These are phyloP conservation scores for Chloropicon primus DNA, from an alignment of 139 green algal species.

Conservation along the genomic window DNA sequence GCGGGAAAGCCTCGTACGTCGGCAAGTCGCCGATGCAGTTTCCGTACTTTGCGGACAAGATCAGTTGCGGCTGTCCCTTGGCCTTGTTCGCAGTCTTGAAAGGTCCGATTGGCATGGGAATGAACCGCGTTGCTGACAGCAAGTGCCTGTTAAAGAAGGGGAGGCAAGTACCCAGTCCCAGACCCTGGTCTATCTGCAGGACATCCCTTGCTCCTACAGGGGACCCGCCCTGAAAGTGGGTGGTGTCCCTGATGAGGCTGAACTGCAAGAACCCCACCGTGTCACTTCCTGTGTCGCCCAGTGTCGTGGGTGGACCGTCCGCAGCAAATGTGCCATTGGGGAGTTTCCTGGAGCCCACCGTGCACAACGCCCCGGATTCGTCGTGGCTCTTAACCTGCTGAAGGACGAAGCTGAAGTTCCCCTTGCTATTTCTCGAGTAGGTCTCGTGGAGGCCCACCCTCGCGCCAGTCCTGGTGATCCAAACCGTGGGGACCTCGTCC, in stretches of 20 bases:
- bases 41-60: slow-evolving; percentile 51
- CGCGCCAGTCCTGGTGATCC: slow-evolving; percentile 73
- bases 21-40: slow-evolving; percentile 78
- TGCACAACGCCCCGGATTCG: slow-evolving; percentile 39
- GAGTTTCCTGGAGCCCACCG: slow-evolving; percentile 8
- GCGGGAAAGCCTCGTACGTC: slow-evolving; percentile 81
- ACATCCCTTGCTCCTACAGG: slow-evolving; percentile 57
- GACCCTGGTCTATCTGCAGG: slow-evolving; percentile 64
- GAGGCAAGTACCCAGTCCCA: slow-evolving; percentile 41
- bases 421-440: slow-evolving; percentile 35
- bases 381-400: slow-evolving; percentile 60
- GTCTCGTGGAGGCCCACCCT: slow-evolving; percentile 53
- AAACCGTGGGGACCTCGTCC: slow-evolving; percentile 81
- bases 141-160: slow-evolving; percentile 62
- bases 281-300: slow-evolving; percentile 63
- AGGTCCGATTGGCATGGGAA: slow-evolving; percentile 12
- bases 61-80: slow-evolving; percentile 16
- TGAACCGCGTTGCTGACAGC: slow-evolving; percentile 30
- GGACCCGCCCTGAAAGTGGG: slow-evolving; percentile 50
- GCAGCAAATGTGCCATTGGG: slow-evolving; percentile 7
- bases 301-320: slow-evolving; percentile 76
- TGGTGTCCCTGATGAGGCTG: slow-evolving; percentile 60
- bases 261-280: slow-evolving; percentile 35
- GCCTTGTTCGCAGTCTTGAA: slow-evolving; percentile 39
- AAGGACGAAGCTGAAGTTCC: slow-evolving; percentile 47